Evolutionary conservation across 768 basidiomycete genomes (phyloP).

Genomic region (Lentinus tigrinus): DNA sequence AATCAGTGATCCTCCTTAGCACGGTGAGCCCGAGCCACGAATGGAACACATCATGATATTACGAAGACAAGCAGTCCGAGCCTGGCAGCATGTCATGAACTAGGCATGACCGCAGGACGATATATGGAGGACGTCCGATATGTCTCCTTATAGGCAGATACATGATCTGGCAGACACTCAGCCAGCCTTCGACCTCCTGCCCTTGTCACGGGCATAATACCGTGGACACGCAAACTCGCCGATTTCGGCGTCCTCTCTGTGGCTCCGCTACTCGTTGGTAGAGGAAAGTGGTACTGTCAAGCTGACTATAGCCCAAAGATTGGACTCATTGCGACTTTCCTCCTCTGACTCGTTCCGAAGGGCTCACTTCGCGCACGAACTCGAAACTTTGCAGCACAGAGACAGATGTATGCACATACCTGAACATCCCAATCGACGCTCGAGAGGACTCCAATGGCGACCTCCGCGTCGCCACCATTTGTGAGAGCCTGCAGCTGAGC

Average conservation of each 20-base stretch:
- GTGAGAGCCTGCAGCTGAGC: slow-evolving; percentile 57
- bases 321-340: too few relatives aligned
- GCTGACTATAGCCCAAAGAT: too few relatives aligned
- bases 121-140: not conserved
- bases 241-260: too few relatives aligned
- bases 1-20: not conserved
- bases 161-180: too few relatives aligned
- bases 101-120: not conserved
- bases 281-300: too few relatives aligned
- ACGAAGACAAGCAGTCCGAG: slow-evolving; percentile 4
- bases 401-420: slow-evolving; percentile 32
- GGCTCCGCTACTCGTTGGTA: too few relatives aligned
- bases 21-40: not conserved
- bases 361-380: too few relatives aligned
- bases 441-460: slow-evolving; percentile 56
- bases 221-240: too few relatives aligned
- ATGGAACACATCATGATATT: slow-evolving; percentile 2
- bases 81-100: not conserved
- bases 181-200: too few relatives aligned
- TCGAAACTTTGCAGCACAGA: not conserved
- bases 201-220: too few relatives aligned
- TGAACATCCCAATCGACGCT: slow-evolving; percentile 73
- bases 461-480: slow-evolving; percentile 58
- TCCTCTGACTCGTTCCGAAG: too few relatives aligned
- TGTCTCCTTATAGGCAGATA: too few relatives aligned